These are phyloP conservation scores for Avena atlantica DNA, from an alignment of 176 grass and related monocot genomes.

Conservation along the genomic window DNA sequence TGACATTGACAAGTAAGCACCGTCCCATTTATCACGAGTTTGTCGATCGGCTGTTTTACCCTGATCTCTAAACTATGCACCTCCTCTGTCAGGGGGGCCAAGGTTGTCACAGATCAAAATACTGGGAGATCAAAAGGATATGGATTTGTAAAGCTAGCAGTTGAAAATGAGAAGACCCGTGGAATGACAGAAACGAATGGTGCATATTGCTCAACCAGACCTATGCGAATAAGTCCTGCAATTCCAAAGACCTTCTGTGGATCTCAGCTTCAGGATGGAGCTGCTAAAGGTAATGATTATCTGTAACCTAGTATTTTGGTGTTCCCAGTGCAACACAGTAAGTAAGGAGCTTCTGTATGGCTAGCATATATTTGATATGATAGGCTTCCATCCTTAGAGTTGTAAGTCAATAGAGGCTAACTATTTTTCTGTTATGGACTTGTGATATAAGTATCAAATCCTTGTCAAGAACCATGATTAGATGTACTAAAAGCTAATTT, in stretches of 20 bases:
- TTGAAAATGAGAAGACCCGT: slow-evolving; percentile 84
- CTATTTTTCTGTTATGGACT: background rate
- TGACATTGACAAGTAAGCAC: slow-evolving; percentile 72
- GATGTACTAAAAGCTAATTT: background rate
- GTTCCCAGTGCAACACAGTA: background rate
- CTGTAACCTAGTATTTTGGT: background rate
- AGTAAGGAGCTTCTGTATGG: background rate
- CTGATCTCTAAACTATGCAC: slow-evolving; percentile 34
- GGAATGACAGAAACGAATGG: slow-evolving; percentile 97
- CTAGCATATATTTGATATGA: background rate
- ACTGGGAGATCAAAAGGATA: slow-evolving; percentile 93
- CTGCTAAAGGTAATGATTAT: slow-evolving; percentile 60
- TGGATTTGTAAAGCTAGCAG: slow-evolving; percentile 91
- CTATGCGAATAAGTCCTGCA: slow-evolving; percentile 83
- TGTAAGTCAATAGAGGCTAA: background rate
- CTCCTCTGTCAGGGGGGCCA: slow-evolving; percentile 71
- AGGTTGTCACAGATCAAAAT: slow-evolving; percentile 92
- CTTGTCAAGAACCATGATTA: background rate
- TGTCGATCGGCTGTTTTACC: background rate
- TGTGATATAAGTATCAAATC: background rate
- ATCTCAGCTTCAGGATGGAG: slow-evolving; percentile 62
- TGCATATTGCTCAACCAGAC: slow-evolving; percentile 83
- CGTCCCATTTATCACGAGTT: slow-evolving; percentile 36
- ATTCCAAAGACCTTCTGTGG: slow-evolving; percentile 72
- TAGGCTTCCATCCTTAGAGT: background rate